Conservation (phyloP, 1,284 basidiomycete genomes). For the Ustilago esculenta region DNA sequence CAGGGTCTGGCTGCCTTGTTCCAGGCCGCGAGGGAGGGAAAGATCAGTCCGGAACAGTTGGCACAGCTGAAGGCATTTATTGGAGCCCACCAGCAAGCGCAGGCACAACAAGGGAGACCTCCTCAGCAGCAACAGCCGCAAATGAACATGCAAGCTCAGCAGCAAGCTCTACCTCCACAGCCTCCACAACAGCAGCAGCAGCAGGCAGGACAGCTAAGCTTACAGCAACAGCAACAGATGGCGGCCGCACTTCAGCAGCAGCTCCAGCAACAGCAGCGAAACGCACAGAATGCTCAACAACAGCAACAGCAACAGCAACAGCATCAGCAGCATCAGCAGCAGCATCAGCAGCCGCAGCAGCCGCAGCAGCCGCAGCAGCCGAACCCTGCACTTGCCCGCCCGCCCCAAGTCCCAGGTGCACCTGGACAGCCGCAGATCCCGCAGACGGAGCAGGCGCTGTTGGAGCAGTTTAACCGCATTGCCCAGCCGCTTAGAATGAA, state of each 20-base stretch:
- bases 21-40: constrained; percentile 57
- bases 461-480: constrained; percentile 59
- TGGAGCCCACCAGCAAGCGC: constrained; percentile 38
- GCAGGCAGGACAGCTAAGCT: constrained; percentile 4
- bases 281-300: constrained; percentile 39
- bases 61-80: constrained; percentile 52
- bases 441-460: constrained; percentile 50
- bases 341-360: constrained; percentile 18
- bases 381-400: constrained; percentile 10
- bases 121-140: constrained; percentile 21
- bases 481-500: constrained; percentile 56
- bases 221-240: constrained; percentile 17
- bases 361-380: constrained; percentile 27
- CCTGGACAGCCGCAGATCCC: constrained; percentile 37
- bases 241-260: constrained; percentile 16
- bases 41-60: constrained; percentile 56
- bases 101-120: constrained; percentile 20
- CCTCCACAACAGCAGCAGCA: constrained; percentile 20
- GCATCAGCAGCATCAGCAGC: constrained; percentile 18
- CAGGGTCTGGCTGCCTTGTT: constrained; percentile 54
- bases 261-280: constrained; percentile 29
- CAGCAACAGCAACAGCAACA: constrained; percentile 31
- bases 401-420: constrained; percentile 17
- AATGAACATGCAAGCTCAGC: constrained; percentile 24
- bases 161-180: constrained; percentile 20